These are phyloP conservation scores for Eucalyptus cloeziana DNA, from an alignment of 345 rosid genomes.

Conservation along the genomic window DNA sequence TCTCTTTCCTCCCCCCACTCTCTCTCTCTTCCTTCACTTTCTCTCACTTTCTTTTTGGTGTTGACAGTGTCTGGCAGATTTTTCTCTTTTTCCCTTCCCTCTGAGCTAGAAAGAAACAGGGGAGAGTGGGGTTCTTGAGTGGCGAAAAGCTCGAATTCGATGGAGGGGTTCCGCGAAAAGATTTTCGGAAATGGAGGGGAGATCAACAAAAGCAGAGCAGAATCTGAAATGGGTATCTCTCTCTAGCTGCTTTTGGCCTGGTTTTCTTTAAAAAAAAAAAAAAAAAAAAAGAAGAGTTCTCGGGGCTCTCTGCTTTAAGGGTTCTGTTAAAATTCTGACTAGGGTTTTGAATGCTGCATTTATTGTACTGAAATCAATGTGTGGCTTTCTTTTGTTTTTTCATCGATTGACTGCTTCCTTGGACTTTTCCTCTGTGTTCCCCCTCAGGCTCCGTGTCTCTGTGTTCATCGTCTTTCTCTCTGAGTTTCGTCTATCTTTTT, in stretches of 20 bases:
- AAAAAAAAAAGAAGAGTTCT: background rate
- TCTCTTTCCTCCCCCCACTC: slow-evolving; percentile 2
- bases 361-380: slow-evolving; percentile 56
- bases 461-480: slow-evolving; percentile 1
- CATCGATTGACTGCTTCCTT: slow-evolving; percentile 44
- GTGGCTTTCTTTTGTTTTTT: slow-evolving; percentile 4
- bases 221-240: slow-evolving; percentile 83
- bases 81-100: background rate
- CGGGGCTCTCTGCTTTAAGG: background rate
- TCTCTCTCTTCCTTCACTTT: slow-evolving; percentile 5
- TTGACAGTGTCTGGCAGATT: background rate
- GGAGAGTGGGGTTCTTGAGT: background rate
- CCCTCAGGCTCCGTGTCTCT: slow-evolving; percentile 6
- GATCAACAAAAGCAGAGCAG: slow-evolving; percentile 12
- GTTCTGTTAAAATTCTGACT: slow-evolving; percentile 40
- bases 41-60: background rate
- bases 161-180: slow-evolving; percentile 40
- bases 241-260: slow-evolving; percentile 36
- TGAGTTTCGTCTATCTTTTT: slow-evolving; percentile 3
- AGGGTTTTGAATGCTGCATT: slow-evolving; percentile 30
- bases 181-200: background rate
- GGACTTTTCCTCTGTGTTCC: background rate
- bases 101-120: background rate
- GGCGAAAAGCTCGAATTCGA: slow-evolving; percentile 16
- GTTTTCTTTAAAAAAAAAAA: background rate